These are phyloP conservation scores for Aspergillus puulaauensis DNA, from an alignment of 2,329 filamentous ascomycete species.

Conservation along the genomic window DNA sequence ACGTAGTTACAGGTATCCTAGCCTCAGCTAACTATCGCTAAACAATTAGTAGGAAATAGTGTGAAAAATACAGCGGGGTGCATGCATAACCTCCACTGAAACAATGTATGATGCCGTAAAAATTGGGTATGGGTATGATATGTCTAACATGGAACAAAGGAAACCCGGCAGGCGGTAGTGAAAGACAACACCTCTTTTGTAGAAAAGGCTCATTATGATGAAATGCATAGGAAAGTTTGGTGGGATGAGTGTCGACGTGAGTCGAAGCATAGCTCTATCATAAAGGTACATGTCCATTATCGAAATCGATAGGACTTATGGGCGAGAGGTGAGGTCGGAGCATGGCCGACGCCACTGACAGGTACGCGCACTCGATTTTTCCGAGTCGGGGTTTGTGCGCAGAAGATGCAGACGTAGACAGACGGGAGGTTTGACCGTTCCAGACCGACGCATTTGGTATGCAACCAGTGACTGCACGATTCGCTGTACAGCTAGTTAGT, in stretches of 20 bases:
- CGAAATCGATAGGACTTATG: conserved; percentile 43
- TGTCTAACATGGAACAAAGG: conserved; percentile 21
- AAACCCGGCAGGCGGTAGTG: conserved; percentile 7
- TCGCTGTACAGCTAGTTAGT: conserved; percentile 42
- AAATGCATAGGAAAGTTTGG: neutral
- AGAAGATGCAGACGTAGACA: conserved; percentile 54
- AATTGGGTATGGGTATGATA: conserved; percentile 13
- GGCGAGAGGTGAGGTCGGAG: conserved; percentile 41
- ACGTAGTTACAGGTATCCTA: conserved; percentile 16
- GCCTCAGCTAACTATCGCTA: conserved; percentile 15
- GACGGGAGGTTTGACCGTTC: conserved; percentile 48
- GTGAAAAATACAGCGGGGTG: conserved; percentile 12
- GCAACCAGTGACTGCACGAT: conserved; percentile 63
- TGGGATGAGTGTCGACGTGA: conserved; percentile 3
- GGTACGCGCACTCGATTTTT: conserved; percentile 36
- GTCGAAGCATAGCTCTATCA: conserved; percentile 9
- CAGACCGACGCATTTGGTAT: conserved; percentile 59
- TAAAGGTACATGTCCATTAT: conserved; percentile 20
- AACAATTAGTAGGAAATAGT: conserved; percentile 15
- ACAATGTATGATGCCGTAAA: conserved; percentile 13
- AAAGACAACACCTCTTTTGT: conserved; percentile 1
- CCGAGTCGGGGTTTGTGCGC: conserved; percentile 45
- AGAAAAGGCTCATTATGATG: neutral
- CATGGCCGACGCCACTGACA: conserved; percentile 29
- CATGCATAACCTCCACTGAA: conserved; percentile 9